phyloP scores from a whole-genome alignment of 192 early-diverging fungal genomes.

The Phlyctochytrium arcticum region DNA sequence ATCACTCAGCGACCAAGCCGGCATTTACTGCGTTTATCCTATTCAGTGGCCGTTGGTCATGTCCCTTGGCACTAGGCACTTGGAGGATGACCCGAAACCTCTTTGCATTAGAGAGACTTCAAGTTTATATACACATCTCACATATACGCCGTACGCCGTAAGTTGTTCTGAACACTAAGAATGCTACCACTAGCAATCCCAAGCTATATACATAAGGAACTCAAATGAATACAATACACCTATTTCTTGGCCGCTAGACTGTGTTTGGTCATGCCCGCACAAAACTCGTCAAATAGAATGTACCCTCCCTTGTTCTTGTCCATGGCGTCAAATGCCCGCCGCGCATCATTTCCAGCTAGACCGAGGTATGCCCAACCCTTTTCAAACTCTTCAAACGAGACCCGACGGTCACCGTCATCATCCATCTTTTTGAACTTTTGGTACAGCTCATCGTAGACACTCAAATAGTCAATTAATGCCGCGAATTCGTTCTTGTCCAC shows the following conservation, averaged over 20 bases:
- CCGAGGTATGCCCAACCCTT: constrained; percentile 15
- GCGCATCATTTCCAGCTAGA: not conserved
- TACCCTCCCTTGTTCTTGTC: constrained; percentile 31
- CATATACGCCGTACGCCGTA: too few relatives aligned
- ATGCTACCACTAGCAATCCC: too few relatives aligned
- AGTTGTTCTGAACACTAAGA: too few relatives aligned
- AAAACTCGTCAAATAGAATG: constrained; percentile 32
- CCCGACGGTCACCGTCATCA: constrained; percentile 24
- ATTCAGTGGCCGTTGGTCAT: too few relatives aligned
- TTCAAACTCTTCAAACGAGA: constrained; percentile 27
- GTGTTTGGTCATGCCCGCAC: too few relatives aligned
- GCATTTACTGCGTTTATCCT: too few relatives aligned
- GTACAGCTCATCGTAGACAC: constrained; percentile 22
- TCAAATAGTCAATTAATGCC: constrained; percentile 11
- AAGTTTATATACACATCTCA: too few relatives aligned
- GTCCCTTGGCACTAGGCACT: too few relatives aligned
- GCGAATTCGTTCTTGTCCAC: constrained; percentile 28
- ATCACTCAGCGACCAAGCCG: too few relatives aligned
- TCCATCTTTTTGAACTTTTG: constrained; percentile 25
- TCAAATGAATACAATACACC: not conserved
- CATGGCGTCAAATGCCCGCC: constrained; percentile 22
- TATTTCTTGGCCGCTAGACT: not conserved
- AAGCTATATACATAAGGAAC: not conserved
- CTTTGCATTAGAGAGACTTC: too few relatives aligned
- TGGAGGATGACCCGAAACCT: too few relatives aligned